Percentiles rank a stretch among this genome's conserved stretches.
Evolutionary conservation across 805 yeast genomes (phyloP).

Genomic region (Lachancea fermentati): DNA sequence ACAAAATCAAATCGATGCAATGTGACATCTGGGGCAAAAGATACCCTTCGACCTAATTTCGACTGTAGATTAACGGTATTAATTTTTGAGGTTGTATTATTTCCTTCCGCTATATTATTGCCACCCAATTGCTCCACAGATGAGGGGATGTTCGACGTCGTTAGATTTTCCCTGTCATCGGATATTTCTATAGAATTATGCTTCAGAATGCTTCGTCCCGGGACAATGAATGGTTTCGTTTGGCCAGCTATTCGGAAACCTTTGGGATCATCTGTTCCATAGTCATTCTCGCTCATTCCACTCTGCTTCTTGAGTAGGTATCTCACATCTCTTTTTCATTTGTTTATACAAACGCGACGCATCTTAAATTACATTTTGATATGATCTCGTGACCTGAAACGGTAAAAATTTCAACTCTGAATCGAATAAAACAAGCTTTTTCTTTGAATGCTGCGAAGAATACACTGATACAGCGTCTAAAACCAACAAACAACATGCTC

Average conservation of each 20-base stretch:
- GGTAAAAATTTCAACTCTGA: too few relatives aligned
- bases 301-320: too few relatives aligned
- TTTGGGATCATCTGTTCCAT: neutral
- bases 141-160: slow-evolving; percentile 10
- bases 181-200: slow-evolving; percentile 4
- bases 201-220: slow-evolving; percentile 10
- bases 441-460: too few relatives aligned
- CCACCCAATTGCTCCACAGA: slow-evolving; percentile 8
- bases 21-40: slow-evolving; percentile 73
- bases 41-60: slow-evolving; percentile 46
- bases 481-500: too few relatives aligned
- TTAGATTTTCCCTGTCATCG: slow-evolving; percentile 8
- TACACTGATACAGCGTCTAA: too few relatives aligned
- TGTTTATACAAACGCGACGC: too few relatives aligned
- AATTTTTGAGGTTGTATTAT: slow-evolving; percentile 28
- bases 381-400: too few relatives aligned
- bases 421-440: too few relatives aligned
- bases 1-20: slow-evolving; percentile 48
- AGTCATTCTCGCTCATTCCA: neutral
- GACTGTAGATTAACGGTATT: slow-evolving; percentile 15
- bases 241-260: too few relatives aligned
- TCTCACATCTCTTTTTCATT: too few relatives aligned
- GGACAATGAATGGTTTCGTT: slow-evolving; percentile 3
- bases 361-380: too few relatives aligned
- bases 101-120: slow-evolving; percentile 18